phyloP scores from a whole-genome alignment of 805 yeast species.

The Millerago galiae region DNA sequence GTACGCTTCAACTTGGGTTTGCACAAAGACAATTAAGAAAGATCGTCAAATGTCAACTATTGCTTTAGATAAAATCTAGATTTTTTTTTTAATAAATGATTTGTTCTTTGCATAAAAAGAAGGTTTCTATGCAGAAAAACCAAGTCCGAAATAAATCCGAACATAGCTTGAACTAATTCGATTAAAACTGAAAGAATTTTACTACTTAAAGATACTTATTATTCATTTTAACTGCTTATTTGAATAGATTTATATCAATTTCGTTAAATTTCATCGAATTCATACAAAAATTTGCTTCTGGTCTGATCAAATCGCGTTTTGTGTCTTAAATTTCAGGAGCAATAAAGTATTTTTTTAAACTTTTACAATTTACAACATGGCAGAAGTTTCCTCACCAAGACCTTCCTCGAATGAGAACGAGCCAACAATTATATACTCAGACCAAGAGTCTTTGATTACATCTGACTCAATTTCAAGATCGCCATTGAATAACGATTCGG shows the following conservation, averaged over 20 bases:
- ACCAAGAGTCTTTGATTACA: not conserved
- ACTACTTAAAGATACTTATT: no score
- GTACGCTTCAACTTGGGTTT: slow-evolving; percentile 88
- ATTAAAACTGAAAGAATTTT: no score
- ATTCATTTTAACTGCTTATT: no score
- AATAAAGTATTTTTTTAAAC: not conserved
- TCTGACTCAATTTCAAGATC: not conserved
- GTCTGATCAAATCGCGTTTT: no score
- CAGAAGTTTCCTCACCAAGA: no score
- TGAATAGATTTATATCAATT: no score
- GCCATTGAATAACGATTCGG: not conserved
- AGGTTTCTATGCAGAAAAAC: not conserved
- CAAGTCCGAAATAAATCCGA: no score
- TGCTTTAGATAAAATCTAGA: slow-evolving; percentile 10
- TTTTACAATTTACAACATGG: not conserved
- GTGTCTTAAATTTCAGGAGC: not conserved
- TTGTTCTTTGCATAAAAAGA: not conserved
- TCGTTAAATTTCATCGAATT: no score
- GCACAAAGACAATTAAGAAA: slow-evolving; percentile 40
- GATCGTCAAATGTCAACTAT: slow-evolving; percentile 24
- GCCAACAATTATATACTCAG: not conserved
- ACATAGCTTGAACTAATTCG: no score
- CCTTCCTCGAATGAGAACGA: slow-evolving; percentile 2
- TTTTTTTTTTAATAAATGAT: not conserved
- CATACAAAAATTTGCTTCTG: no score